Percentiles rank a stretch among this genome's conserved stretches.
Conservation (phyloP, 805 yeast genomes). For the Kazachstania martiniae region DNA sequence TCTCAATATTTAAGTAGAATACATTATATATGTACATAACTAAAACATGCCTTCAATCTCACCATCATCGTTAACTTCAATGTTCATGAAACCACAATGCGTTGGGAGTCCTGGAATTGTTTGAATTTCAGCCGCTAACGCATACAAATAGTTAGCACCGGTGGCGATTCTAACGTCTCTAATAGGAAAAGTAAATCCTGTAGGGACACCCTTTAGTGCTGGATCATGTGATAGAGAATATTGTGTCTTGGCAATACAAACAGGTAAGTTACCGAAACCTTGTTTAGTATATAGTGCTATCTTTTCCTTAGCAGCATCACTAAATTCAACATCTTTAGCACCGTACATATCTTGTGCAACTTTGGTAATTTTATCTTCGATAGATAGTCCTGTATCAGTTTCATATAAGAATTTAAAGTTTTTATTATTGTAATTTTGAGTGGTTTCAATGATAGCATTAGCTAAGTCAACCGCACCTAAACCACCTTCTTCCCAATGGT, state of each 20-base stretch:
- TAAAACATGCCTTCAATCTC: slow-evolving; percentile 88
- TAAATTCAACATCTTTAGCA: slow-evolving; percentile 72
- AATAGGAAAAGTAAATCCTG: slow-evolving; percentile 87
- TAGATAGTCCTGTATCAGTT: slow-evolving; percentile 39
- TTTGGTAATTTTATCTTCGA: slow-evolving; percentile 66
- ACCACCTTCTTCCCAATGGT: slow-evolving; percentile 87
- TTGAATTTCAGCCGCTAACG: slow-evolving; percentile 92
- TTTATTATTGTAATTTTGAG: slow-evolving; percentile 33
- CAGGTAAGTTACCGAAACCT: slow-evolving; percentile 85
- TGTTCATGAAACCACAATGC: slow-evolving; percentile 93
- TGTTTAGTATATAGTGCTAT: slow-evolving; percentile 73
- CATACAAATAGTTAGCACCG: slow-evolving; percentile 95
- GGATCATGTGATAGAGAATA: slow-evolving; percentile 94
- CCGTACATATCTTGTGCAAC: slow-evolving; percentile 91
- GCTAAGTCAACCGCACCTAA: slow-evolving; percentile 69
- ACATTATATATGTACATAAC: not conserved
- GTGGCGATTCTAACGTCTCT: slow-evolving; percentile 88
- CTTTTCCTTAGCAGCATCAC: slow-evolving; percentile 71
- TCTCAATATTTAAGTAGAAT: too few relatives aligned
- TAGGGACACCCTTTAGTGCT: slow-evolving; percentile 85
- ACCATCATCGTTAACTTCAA: slow-evolving; percentile 82
- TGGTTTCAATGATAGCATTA: slow-evolving; percentile 53
- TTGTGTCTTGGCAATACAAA: slow-evolving; percentile 96
- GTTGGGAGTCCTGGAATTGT: slow-evolving; percentile 97
- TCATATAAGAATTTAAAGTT: slow-evolving; percentile 49